Base-by-base conservation (phyloP, 805 yeast species). In the Blastobotrys robertii region DNA sequence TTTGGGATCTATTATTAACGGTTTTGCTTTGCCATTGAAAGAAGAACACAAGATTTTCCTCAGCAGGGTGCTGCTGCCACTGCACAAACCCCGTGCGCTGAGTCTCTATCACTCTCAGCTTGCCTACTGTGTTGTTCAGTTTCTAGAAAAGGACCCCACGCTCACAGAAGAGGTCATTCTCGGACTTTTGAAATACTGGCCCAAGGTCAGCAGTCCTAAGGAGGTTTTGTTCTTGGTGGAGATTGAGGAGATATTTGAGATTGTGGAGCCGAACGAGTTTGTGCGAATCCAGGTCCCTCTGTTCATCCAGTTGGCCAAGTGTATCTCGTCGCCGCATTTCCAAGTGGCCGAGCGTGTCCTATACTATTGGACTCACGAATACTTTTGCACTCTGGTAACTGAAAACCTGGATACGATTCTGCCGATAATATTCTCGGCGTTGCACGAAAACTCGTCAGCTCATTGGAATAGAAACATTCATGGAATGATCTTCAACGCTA, bases 391-490 rank as follows among this genome's bases (percentile, higher is more conserved):
- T 34, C 66, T 90, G 53, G 87, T 92, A 39, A 85, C 94, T 14
- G 97, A 92, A 56, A 66, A 67, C 50, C 88, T 94, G 7, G 95
- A 87, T 55, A 88, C 84, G 31, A 86, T 90, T 43, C 68, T 92
- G 53, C 97, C 98, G 25, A 87, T 92, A 37, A 77, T 92, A 31
- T 92, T 86, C 64, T 82, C 95, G 1, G 77, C 96, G 1, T 70
- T 92, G 50, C 90, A 86, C 62, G 95, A 88, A 62, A 72, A 88
- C 49, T 80, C 94, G 14, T 65, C 73, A 5, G 73, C 76, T 34
- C 90, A 84, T 55, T 92, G 98, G 98, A 92, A 92, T 63, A 75
- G 92, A 55, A 86, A 95, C 32, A 88, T 92, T 36, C 92, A 90
- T 52, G 79, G 85, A 39, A 76, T 90, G 70, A 94, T 95, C 1